Percentiles rank a stretch among this genome's conserved stretches.
These are phyloP conservation scores for Apiotrichum mycotoxinovorans DNA, from an alignment of 1,284 basidiomycete species.

Conservation along the genomic window DNA sequence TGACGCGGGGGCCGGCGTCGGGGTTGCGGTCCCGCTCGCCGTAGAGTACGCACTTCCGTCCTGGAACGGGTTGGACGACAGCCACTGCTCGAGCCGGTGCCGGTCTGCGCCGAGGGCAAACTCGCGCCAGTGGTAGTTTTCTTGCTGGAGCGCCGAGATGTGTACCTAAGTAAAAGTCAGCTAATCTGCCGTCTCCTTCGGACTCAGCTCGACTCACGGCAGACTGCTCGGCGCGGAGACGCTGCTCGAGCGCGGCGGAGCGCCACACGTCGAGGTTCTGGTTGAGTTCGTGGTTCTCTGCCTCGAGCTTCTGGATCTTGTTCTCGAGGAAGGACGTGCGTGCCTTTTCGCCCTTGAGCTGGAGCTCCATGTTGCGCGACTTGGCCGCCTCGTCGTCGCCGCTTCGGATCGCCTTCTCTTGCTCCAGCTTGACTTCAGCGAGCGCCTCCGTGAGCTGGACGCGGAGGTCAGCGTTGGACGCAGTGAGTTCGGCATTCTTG, in stretches of 20 bases:
- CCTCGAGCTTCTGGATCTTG: slow-evolving; percentile 11
- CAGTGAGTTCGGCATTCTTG: not conserved
- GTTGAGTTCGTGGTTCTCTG: slow-evolving; percentile 10
- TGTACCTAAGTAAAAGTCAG: slow-evolving; percentile 10
- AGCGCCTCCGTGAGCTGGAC: slow-evolving; percentile 15
- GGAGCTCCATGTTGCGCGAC: slow-evolving; percentile 15
- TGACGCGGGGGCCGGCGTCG: not conserved
- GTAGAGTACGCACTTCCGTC: not conserved
- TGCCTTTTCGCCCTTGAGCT: slow-evolving; percentile 20
- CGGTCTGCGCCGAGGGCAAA: slow-evolving; percentile 23
- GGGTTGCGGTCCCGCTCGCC: not conserved
- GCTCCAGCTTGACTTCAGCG: slow-evolving; percentile 10
- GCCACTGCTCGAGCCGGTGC: slow-evolving; percentile 17
- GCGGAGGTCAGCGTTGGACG: slow-evolving; percentile 5
- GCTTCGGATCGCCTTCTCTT: slow-evolving; percentile 13
- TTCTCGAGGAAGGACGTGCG: slow-evolving; percentile 18
- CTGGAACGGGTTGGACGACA: slow-evolving; percentile 15
- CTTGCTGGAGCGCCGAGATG: slow-evolving; percentile 18
- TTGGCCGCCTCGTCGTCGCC: slow-evolving; percentile 13
- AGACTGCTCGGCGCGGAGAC: slow-evolving; percentile 15
- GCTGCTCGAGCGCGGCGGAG: slow-evolving; percentile 17
- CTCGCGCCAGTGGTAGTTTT: slow-evolving; percentile 25
- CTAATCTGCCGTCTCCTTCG: not conserved
- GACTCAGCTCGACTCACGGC: slow-evolving; percentile 5
- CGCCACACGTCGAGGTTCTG: slow-evolving; percentile 20